A percentile compares a stretch with the other conserved stretches of the same genome.
Evolutionary conservation across 208 protist species (phyloP).

Genomic region (Trypanosoma brucei): DNA sequence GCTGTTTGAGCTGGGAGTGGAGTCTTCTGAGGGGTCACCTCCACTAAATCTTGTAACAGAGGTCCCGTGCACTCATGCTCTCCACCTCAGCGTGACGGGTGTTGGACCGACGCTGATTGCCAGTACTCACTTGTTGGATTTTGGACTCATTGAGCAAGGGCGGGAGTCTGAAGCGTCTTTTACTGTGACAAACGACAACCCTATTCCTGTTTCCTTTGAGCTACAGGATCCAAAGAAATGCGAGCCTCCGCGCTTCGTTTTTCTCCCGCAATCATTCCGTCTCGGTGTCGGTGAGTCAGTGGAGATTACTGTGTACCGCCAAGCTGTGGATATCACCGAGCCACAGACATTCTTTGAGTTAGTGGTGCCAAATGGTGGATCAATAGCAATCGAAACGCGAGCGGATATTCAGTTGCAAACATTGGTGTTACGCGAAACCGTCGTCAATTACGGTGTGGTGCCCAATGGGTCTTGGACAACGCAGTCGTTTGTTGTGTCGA

Average conservation of each 20-base stretch:
- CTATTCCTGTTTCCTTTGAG: conserved; percentile 69
- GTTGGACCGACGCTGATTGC: conserved; percentile 72
- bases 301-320: conserved; percentile 86
- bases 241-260: conserved; percentile 79
- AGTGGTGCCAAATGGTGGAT: conserved; percentile 63
- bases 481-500: conserved; percentile 53
- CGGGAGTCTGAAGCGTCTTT: conserved; percentile 71
- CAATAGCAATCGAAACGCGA: conserved; percentile 76
- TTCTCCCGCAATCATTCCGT: conserved; percentile 63
- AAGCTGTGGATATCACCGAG: conserved; percentile 66
- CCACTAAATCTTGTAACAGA: not conserved
- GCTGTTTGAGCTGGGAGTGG: conserved; percentile 20
- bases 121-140: conserved; percentile 79
- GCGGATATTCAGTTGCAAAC: conserved; percentile 74
- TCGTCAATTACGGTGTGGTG: conserved; percentile 69
- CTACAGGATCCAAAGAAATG: conserved; percentile 74
- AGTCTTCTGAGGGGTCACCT: not conserved
- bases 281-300: conserved; percentile 74
- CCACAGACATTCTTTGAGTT: conserved; percentile 87
- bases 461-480: conserved; percentile 72
- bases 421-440: conserved; percentile 51
- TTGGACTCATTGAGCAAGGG: conserved; percentile 80
- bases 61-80: conserved; percentile 27
- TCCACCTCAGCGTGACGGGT: conserved; percentile 50
- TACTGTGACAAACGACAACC: conserved; percentile 86